These are phyloP conservation scores for Heliamphora exappendiculata DNA, from an alignment of 148 eudicot species.

Conservation along the genomic window DNA sequence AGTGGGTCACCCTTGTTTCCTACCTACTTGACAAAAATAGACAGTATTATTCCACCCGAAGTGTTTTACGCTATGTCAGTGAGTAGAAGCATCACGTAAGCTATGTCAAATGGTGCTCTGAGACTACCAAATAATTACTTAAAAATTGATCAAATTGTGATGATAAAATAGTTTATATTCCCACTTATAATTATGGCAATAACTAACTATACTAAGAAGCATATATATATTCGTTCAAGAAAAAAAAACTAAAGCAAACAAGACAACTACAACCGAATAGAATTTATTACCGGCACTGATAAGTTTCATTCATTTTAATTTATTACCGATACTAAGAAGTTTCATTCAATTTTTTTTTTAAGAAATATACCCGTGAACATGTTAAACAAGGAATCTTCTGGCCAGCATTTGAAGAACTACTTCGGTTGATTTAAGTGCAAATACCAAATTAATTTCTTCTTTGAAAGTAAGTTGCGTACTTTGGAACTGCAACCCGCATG, in stretches of 20 bases:
- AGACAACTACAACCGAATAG: neutral
- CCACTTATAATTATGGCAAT: too few species aligned
- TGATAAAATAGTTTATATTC: too few species aligned
- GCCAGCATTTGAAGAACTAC: neutral
- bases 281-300: neutral
- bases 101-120: too few species aligned
- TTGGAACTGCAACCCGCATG: neutral
- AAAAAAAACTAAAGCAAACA: slow-evolving; percentile 1
- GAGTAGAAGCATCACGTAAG: too few species aligned
- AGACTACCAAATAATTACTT: too few species aligned
- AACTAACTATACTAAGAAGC: too few species aligned
- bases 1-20: too few species aligned
- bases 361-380: neutral
- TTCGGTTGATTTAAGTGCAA: neutral
- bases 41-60: too few species aligned
- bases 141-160: too few species aligned
- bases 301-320: neutral
- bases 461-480: neutral
- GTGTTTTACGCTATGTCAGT: too few species aligned
- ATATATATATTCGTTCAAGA: too few species aligned
- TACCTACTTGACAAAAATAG: too few species aligned
- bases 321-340: neutral
- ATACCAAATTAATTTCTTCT: neutral
- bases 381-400: neutral
- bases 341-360: neutral